A percentile compares a stretch with the other conserved stretches of the same genome.
phyloP scores from a whole-genome alignment of 2,329 filamentous ascomycete species.

The Peltaster fructicola region DNA sequence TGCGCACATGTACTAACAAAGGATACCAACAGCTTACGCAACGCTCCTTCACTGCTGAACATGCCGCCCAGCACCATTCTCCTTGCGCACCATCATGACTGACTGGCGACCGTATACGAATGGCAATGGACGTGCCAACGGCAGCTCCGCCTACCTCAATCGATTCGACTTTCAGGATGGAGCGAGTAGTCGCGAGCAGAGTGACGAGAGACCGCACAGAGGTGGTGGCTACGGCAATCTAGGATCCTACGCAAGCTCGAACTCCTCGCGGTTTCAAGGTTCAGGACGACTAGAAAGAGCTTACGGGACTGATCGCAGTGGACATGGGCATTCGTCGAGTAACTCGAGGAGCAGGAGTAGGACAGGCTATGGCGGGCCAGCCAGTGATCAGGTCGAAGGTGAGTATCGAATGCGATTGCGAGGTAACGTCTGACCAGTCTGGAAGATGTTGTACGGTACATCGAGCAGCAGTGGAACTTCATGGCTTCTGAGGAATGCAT shows the following conservation, averaged over 20 bases:
- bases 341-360: conserved; percentile 18
- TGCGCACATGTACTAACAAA: no score
- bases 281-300: conserved; percentile 25
- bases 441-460: conserved; percentile 54
- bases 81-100: no score
- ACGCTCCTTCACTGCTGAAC: no score
- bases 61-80: no score
- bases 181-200: conserved; percentile 19
- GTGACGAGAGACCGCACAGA: conserved; percentile 20
- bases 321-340: conserved; percentile 17
- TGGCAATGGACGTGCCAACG: no score
- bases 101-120: conserved; percentile 9
- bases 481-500: conserved; percentile 81
- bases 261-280: conserved; percentile 18
- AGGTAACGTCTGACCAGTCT: conserved; percentile 4
- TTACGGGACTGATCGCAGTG: conserved; percentile 23
- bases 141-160: conserved; percentile 14
- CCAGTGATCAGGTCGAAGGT: conserved; percentile 26
- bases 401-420: conserved; percentile 7
- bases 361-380: conserved; percentile 17
- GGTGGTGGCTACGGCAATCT: no score
- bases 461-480: conserved; percentile 77
- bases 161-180: conserved; percentile 19
- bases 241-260: no score
- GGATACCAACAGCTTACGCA: no score